Evolutionary conservation across 306 rosid species (phyloP), one percentile per base, ranked within the genome.

Genomic region (Amphicarpaea edgeworthii): DNA sequence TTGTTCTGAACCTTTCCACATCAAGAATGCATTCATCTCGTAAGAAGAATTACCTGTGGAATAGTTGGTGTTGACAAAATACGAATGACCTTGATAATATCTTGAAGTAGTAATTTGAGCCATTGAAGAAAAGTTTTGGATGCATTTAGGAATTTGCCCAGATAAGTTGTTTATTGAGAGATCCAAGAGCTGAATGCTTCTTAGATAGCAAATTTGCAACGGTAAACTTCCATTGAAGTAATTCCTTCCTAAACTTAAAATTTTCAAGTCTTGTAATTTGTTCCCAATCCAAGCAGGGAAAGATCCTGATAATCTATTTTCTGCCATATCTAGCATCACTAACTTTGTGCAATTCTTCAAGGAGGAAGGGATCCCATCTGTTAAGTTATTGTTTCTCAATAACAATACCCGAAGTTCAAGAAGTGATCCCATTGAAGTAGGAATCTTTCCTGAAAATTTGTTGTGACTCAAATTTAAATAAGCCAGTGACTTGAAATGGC

Each of bases 1-100:
- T 1, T 34, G 40, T 3, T 65, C 24, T 34, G 6, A n/a, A 23
- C 71, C 80, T 74, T 80, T 80, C 76, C 76, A 80, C 11, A 1
- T 67, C 14, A 80, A 2, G 2, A 34, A 11, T 3, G 6, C 6
- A 0, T 30, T 30, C 32, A 28, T n/a, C n/a, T n/a, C n/a, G n/a
- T n/a, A n/a, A n/a, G n/a, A n/a, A n/a, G n/a, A 28, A 28, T 1
- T 3, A 3, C 3, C 3, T 24, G 3, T 1, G 28, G 28, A 1
- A 28, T 1, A 28, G 2, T 4, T 28, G 32, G 32, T 28, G 32
- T 28, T 28, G 4, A 28, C 2, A 37, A 37, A 37, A 37, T 3
- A 23, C 3, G 0, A 0, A 5, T 51, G 26, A 2, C 1, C 2
- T 50, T 0, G 2, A 51, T 17, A 17, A 16, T 11, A 19, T 51